Percentiles rank a stretch among this genome's conserved stretches.
Conservation (phyloP, 345 rosid species). For the Eucalyptus sp. region DNA sequence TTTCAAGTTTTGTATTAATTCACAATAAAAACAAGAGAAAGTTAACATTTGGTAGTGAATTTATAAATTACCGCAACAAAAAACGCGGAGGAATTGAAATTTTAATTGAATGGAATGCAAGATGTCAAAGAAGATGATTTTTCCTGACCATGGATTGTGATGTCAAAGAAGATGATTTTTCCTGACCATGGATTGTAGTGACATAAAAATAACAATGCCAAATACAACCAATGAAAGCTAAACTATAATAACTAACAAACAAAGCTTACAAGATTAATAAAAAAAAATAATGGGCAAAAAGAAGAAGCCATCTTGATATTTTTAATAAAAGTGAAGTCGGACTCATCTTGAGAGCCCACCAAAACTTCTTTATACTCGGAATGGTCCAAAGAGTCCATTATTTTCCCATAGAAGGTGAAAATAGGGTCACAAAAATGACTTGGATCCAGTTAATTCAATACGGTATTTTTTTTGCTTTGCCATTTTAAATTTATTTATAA, state of each 20-base stretch:
- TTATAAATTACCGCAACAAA: not conserved
- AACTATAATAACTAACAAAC: not conserved
- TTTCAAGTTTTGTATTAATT: not conserved
- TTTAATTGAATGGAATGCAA: not conserved
- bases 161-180: not conserved
- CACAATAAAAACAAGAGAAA: not conserved
- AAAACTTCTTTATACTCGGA: not conserved
- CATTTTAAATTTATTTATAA: not conserved
- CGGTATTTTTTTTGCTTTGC: too few relatives aligned
- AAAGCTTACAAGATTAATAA: too few relatives aligned
- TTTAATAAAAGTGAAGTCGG: not conserved
- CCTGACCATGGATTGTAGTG: not conserved
- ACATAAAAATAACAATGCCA: not conserved
- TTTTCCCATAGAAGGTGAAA: rapidly evolving
- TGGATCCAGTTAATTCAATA: too few relatives aligned
- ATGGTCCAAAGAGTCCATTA: too few relatives aligned
- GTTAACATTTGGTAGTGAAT: not conserved
- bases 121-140: not conserved
- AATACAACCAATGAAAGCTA: not conserved
- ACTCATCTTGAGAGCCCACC: not conserved
- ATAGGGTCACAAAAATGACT: not conserved
- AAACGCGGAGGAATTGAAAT: not conserved
- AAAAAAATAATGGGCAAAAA: too few relatives aligned
- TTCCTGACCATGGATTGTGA: not conserved
- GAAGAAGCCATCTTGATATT: not conserved